These are phyloP conservation scores for Cladorrhinum sp. DNA, from an alignment of 2,329 filamentous ascomycete genomes.

Conservation along the genomic window DNA sequence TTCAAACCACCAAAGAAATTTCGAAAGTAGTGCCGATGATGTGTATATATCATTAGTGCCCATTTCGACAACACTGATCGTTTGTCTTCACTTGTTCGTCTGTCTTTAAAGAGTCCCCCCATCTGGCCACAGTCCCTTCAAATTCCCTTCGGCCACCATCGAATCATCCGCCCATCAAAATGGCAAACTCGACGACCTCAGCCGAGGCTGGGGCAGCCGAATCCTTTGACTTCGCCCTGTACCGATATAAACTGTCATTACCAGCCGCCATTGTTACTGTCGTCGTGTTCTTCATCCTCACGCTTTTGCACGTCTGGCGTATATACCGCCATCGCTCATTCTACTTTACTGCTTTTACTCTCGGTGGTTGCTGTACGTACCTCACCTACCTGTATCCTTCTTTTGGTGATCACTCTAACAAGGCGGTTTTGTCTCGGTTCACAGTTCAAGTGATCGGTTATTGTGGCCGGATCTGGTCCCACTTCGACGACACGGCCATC, in stretches of 20 bases:
- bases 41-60: not conserved
- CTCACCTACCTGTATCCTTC: not conserved
- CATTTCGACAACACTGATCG: not conserved
- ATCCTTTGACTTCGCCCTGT: not conserved
- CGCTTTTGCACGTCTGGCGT: not conserved
- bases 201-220: not conserved
- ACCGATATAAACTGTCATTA: not conserved
- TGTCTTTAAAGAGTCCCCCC: not conserved
- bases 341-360: not conserved
- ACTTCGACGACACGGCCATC: not conserved
- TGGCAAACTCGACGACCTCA: not conserved
- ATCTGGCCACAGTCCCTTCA: not conserved
- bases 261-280: not conserved
- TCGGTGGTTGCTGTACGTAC: not conserved
- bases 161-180: not conserved
- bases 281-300: not conserved
- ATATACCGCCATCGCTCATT: not conserved
- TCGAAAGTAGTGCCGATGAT: too few species aligned
- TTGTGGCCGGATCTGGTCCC: not conserved
- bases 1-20: too few species aligned
- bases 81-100: not conserved
- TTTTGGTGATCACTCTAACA: not conserved
- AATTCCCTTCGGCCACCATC: not conserved
- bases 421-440: not conserved
- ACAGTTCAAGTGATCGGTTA: conserved; percentile 1